Evolutionary conservation across 2,329 filamentous ascomycete species (phyloP).

Genomic region (Colletotrichum camelliae): DNA sequence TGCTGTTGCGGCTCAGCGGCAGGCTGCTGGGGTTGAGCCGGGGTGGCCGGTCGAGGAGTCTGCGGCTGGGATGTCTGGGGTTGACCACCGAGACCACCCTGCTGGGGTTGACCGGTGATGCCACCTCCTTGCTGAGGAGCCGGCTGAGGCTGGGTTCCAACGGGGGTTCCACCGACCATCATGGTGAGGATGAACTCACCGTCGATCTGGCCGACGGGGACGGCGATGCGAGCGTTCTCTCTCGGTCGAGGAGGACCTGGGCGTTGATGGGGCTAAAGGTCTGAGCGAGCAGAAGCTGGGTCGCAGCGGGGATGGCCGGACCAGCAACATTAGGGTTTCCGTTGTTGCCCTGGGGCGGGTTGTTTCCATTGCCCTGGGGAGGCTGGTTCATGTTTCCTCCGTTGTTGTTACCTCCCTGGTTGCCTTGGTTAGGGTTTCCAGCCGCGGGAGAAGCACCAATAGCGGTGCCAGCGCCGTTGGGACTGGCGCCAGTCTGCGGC

Average conservation of each 20-base stretch:
- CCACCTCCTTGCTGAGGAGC: conserved; percentile 1
- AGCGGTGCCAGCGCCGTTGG: neutral
- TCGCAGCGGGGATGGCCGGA: conserved; percentile 21
- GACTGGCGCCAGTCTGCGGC: neutral
- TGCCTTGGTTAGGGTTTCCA: neutral
- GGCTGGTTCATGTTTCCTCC: neutral
- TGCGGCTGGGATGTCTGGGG: neutral
- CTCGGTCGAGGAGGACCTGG: conserved; percentile 22
- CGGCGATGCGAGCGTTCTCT: conserved; percentile 25
- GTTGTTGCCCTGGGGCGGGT: neutral
- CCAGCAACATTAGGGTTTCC: neutral
- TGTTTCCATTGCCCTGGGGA: neutral
- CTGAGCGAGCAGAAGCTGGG: conserved; percentile 25
- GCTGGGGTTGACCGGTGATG: neutral
- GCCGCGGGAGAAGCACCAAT: neutral
- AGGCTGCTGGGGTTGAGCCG: neutral
- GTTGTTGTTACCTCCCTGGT: neutral
- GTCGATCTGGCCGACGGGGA: conserved; percentile 24
- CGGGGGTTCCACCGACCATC: conserved; percentile 17
- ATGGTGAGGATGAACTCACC: conserved; percentile 27
- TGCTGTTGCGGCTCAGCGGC: neutral
- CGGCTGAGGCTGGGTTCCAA: conserved; percentile 15
- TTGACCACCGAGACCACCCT: neutral
- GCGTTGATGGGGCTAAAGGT: conserved; percentile 24
- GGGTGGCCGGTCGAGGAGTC: neutral